phyloP scores from a whole-genome alignment of 768 basidiomycete genomes.

The Lentinus tigrinus region DNA sequence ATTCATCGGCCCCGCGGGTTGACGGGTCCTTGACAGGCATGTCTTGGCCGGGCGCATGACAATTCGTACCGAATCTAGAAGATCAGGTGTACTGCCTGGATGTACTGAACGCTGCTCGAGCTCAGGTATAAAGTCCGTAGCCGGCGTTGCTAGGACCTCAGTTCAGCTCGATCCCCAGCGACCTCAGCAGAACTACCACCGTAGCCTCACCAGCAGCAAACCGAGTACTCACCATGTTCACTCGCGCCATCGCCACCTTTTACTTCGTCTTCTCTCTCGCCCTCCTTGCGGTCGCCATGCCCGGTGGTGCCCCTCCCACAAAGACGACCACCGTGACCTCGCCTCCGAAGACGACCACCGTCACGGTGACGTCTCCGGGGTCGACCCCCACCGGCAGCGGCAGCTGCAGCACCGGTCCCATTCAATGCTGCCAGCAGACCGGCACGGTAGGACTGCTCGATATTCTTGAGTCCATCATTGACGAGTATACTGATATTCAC shows the following conservation, averaged over 20 bases:
- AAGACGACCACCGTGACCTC: constrained; percentile 1
- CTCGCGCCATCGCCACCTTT: constrained; percentile 7
- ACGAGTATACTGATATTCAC: background rate
- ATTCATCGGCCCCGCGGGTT: background rate
- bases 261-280: constrained; percentile 10
- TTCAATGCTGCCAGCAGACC: constrained; percentile 17
- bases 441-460: background rate
- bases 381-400: background rate
- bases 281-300: constrained; percentile 21
- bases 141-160: background rate
- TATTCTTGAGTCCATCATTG: background rate
- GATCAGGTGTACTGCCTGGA: background rate
- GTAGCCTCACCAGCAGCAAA: background rate
- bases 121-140: background rate
- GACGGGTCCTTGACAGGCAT: background rate
- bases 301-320: constrained; percentile 3
- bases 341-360: constrained; percentile 2
- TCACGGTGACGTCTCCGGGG: constrained; percentile 9
- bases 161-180: background rate
- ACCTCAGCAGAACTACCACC: background rate
- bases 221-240: constrained; percentile 7
- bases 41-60: background rate
- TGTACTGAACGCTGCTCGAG: background rate
- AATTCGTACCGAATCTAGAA: background rate
- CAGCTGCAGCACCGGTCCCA: constrained; percentile 12